Conservation (phyloP, 1,284 basidiomycete genomes). For the Boletus holoroseus region DNA sequence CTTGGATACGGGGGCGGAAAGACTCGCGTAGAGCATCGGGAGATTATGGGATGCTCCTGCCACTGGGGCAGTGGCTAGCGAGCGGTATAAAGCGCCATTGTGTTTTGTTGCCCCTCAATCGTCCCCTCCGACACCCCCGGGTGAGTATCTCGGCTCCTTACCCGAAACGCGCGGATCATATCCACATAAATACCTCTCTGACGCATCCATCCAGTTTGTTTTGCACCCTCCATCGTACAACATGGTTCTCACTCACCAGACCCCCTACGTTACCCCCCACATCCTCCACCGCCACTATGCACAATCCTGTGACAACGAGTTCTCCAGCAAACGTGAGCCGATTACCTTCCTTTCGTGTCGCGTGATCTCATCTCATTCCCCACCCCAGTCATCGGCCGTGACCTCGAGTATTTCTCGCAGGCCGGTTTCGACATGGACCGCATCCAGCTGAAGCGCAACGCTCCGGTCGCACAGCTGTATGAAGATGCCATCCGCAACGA, state of each 20-base stretch:
- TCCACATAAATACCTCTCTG: slow-evolving; percentile 17
- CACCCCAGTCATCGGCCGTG: slow-evolving; percentile 73
- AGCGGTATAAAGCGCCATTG: slow-evolving; percentile 29
- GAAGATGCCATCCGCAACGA: slow-evolving; percentile 98
- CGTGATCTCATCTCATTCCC: slow-evolving; percentile 9
- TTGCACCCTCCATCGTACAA: slow-evolving; percentile 12
- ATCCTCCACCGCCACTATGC: slow-evolving; percentile 81
- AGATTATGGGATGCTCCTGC: slow-evolving; percentile 37
- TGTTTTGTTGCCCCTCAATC: slow-evolving; percentile 2
- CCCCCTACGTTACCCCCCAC: slow-evolving; percentile 79
- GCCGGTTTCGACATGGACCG: slow-evolving; percentile 98
- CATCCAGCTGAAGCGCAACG: slow-evolving; percentile 89
- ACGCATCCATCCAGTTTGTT: slow-evolving; percentile 6
- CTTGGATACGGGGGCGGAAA: slow-evolving; percentile 15
- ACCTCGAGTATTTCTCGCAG: slow-evolving; percentile 97
- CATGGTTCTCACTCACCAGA: slow-evolving; percentile 60
- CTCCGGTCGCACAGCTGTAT: slow-evolving; percentile 91
- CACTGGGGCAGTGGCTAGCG: slow-evolving; percentile 25
- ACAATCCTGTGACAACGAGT: slow-evolving; percentile 61
- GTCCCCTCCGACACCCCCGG: slow-evolving; percentile 5
- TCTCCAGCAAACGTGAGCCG: slow-evolving; percentile 47
- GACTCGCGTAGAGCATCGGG: slow-evolving; percentile 30
- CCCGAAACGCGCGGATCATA: slow-evolving; percentile 28
- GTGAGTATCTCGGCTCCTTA: slow-evolving; percentile 25
- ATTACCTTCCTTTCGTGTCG: slow-evolving; percentile 17